phyloP scores from a whole-genome alignment of 176 grass and related monocot species.

The Musa itinerans region DNA sequence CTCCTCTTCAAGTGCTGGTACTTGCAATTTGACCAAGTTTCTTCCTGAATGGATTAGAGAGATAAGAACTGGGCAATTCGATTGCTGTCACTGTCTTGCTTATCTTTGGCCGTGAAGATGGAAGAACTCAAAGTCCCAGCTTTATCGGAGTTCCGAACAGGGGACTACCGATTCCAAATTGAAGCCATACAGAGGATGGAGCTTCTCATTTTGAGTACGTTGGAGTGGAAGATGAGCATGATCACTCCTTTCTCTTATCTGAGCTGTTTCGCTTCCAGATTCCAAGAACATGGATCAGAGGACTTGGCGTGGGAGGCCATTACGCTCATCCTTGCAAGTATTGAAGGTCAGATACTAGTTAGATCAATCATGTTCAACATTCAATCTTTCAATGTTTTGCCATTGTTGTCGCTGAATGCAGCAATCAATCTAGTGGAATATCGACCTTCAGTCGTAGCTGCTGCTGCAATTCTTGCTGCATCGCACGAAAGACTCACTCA shows the following conservation, averaged over 20 bases:
- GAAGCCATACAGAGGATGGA: slow-evolving; percentile 63
- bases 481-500: slow-evolving; percentile 22
- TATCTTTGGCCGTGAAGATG: slow-evolving; percentile 81
- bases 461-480: slow-evolving; percentile 51
- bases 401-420: slow-evolving; percentile 15
- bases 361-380: neutral
- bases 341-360: slow-evolving; percentile 31
- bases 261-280: slow-evolving; percentile 44
- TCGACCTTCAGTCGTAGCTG: slow-evolving; percentile 55
- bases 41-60: slow-evolving; percentile 26
- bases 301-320: slow-evolving; percentile 44
- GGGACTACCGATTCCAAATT: slow-evolving; percentile 33
- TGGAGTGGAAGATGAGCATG: slow-evolving; percentile 66
- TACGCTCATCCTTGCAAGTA: slow-evolving; percentile 42
- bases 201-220: slow-evolving; percentile 55
- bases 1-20: neutral
- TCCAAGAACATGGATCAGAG: slow-evolving; percentile 29
- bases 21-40: neutral
- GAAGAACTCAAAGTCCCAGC: slow-evolving; percentile 50
- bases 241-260: slow-evolving; percentile 77
- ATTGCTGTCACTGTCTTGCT: slow-evolving; percentile 63
- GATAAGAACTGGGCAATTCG: slow-evolving; percentile 56
- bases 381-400: neutral
- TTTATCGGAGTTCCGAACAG: slow-evolving; percentile 44
- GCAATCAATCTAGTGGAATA: slow-evolving; percentile 55